Base-by-base conservation (phyloP, 2,329 filamentous ascomycete species). In the Pseudocercospora vitis region DNA sequence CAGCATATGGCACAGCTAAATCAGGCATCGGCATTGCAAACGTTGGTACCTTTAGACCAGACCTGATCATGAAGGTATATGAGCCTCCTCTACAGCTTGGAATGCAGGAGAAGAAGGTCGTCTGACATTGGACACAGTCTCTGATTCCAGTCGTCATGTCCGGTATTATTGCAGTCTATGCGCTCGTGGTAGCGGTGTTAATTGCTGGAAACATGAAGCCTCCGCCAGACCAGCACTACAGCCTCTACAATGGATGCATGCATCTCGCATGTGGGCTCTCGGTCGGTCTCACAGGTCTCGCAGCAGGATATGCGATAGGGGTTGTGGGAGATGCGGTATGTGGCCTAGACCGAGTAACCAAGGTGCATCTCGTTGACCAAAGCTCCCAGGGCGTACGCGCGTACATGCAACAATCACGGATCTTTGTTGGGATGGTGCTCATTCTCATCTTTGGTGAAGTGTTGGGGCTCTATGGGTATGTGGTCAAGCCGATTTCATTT, bases 361-460 rank as follows among this genome's bases (percentile, higher is more conserved):
- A 11, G n/a, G n/a, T 2, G 26, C n/a, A 39, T 40, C 12, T 5
- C 23, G 44, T 44, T 49, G 39, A 55, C 19, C 39, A 35, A 23
- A 44, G 29, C 28, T 29, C 21, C 54, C 50, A 83, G 80, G 83
- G 94, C 57, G 92, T 97, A 49, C 85, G 94, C 65, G 86, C 91
- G 53, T 97, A 95, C 77, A 96, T 99, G 91, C 84, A 90, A 68
- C 94, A 99, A 74, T 95, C 89, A 46, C 84, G 92, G 60, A 88
- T 99, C 62, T 99, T 96, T 66, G 94, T 99, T 46, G 94, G 94
- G 73, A 97, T 97, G 94, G 92, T 99, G 42, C 77, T 99, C 66
- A 97, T 97, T 64, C 81, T 97, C 60, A 99, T 99, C 82, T 99
- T 99, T 71, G 94, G 90, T 53, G 94, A 99, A 79, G 94, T 99